Conservation (phyloP, 495 filamentous ascomycete species). For the Penicillium silybi region DNA sequence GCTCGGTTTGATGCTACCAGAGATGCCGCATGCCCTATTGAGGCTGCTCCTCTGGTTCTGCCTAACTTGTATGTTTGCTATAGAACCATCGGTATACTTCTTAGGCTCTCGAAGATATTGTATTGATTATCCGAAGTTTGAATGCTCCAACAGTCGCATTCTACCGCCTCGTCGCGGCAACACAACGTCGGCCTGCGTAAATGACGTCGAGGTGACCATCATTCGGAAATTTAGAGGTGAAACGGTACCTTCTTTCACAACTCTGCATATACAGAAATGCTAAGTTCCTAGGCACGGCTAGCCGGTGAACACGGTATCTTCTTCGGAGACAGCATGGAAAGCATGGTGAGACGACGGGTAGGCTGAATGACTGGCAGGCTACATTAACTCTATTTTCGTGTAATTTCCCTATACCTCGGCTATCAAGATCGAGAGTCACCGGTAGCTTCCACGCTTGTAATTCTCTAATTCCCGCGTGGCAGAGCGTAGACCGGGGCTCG, state of each 20-base stretch:
- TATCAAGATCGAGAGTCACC: not conserved
- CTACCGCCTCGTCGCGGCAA: not conserved
- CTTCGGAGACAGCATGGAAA: not conserved
- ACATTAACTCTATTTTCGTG: slow-evolving; percentile 27
- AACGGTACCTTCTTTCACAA: not conserved
- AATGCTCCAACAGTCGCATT: not conserved
- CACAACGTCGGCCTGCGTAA: slow-evolving; percentile 1
- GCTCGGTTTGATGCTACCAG: not conserved
- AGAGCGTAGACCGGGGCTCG: not conserved
- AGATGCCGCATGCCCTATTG: not conserved
- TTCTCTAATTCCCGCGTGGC: slow-evolving; percentile 14
- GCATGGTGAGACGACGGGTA: slow-evolving; percentile 8
- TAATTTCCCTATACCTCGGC: slow-evolving; percentile 5
- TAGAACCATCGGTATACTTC: not conserved
- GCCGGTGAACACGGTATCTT: not conserved
- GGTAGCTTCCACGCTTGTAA: not conserved
- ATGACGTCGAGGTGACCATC: not conserved
- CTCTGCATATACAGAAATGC: slow-evolving; percentile 11
- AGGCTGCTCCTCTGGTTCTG: not conserved
- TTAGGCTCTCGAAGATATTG: not conserved
- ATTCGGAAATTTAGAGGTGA: not conserved
- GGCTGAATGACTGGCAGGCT: slow-evolving; percentile 18
- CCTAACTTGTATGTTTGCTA: not conserved
- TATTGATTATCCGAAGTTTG: not conserved
- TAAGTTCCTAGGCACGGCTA: slow-evolving; percentile 2